A percentile compares a stretch with the other conserved stretches of the same genome.
These are phyloP conservation scores for Cucumis melo DNA, from an alignment of 306 rosid genomes.

Conservation along the genomic window DNA sequence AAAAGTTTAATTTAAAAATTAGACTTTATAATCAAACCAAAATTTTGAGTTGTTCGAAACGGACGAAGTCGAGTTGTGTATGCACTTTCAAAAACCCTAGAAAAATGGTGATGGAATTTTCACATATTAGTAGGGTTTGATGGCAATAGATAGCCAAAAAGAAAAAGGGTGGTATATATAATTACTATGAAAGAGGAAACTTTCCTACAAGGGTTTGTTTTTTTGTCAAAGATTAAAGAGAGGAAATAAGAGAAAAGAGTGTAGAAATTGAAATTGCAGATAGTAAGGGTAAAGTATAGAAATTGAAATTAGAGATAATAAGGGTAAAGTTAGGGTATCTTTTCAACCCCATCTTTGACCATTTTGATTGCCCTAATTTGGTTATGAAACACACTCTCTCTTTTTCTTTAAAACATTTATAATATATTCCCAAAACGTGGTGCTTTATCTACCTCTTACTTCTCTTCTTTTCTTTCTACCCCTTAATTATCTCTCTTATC, in stretches of 20 bases:
- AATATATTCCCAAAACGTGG: conserved; percentile 1
- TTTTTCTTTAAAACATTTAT: not conserved
- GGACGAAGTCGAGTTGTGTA: not conserved
- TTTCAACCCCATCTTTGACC: not conserved
- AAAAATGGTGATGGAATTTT: not conserved
- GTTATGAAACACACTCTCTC: not conserved
- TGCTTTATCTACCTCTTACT: not conserved
- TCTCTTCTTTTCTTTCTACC: not conserved
- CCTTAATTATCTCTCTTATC: not conserved
- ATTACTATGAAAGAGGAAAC: not conserved
- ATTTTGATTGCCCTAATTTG: not conserved
- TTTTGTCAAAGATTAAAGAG: not conserved
- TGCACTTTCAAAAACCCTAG: not conserved
- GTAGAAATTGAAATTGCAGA: not conserved
- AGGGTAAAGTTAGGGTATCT: not conserved
- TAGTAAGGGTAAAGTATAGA: not conserved
- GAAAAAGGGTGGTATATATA: no score
- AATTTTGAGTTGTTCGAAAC: no score
- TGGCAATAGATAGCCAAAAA: not conserved
- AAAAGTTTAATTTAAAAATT: no score
- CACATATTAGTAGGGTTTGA: not conserved
- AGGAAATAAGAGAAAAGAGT: not conserved
- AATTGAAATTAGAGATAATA: not conserved
- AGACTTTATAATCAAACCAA: no score
- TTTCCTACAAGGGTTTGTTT: not conserved